These are phyloP conservation scores for Parietaria judaica DNA, from an alignment of 306 rosid species.

Conservation along the genomic window DNA sequence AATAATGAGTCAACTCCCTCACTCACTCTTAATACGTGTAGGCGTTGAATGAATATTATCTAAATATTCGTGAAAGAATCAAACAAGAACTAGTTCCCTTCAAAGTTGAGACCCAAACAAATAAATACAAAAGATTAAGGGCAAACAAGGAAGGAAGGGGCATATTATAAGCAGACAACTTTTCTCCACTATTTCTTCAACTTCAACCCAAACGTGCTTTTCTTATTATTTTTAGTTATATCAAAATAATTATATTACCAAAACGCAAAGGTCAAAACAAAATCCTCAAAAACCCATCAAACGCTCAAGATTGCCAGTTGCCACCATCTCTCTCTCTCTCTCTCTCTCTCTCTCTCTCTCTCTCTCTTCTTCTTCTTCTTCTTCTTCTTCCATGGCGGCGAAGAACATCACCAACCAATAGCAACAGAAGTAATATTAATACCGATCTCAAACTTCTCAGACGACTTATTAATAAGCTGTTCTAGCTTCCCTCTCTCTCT, in stretches of 20 bases:
- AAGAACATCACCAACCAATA: conserved; percentile 16
- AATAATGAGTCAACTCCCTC: no score
- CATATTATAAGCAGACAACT: conserved; percentile 1
- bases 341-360: conserved; percentile 6
- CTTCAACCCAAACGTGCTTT: conserved; percentile 41
- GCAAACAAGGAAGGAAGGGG: neutral
- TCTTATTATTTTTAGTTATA: neutral
- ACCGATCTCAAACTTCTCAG: conserved; percentile 7
- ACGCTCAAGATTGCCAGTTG: conserved; percentile 24
- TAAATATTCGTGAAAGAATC: no score
- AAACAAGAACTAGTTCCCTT: neutral
- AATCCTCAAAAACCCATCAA: conserved; percentile 30
- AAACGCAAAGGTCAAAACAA: conserved; percentile 31
- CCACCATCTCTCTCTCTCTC: no score
- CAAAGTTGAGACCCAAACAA: neutral
- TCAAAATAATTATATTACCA: conserved; percentile 16
- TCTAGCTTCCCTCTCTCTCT: conserved; percentile 23
- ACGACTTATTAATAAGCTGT: conserved; percentile 2
- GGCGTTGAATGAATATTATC: no score
- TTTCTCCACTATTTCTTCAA: conserved; percentile 6
- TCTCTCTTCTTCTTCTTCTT: conserved; percentile 1
- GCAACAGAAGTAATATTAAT: conserved; percentile 17
- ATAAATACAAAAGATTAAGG: neutral
- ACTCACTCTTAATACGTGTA: neutral
- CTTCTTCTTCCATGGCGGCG: conserved; percentile 41